Base-by-base conservation (phyloP, 2,329 filamentous ascomycete genomes). In the Periconia digitata region DNA sequence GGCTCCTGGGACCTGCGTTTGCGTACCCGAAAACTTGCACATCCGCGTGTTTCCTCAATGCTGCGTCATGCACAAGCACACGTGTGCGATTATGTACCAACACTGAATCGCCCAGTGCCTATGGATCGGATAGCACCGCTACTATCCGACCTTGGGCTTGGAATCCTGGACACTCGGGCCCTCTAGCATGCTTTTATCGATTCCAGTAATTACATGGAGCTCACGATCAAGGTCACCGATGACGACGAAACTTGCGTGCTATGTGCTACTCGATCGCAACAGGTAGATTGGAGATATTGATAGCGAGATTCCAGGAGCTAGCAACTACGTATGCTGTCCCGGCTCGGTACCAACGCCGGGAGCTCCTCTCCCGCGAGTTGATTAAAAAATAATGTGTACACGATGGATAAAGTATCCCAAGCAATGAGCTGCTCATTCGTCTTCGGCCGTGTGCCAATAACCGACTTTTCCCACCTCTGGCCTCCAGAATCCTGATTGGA, bases 231-330 rank as follows among this genome's bases (percentile, higher is more conserved):
- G 27, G n/a, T 13, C 3, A 3, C 4, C 27, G n/a, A 15, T 32
- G 27, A 38, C 12, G 5, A 38, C 35, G 16, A 38, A 36, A 51
- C 34, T 44, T 37, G 47, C 42, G 44, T 27, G 35, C 18, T 27
- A 42, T 18, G 36, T 40, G 22, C 38, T 36, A 43, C 41, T 18
- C 41, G 17, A 17, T 44, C 34, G 45, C 45, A 43, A n/a, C 39
- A 43, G 46, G 51, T 66, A 64, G 41, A 64, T 65, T 63, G 48
- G 45, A 56, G 47, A 54, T 50, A 57, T 58, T 40, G 46, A 47
- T 44, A 42, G 27, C 22, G 50, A 50, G 50, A 55, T 57, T 54
- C 47, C 43, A 54, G 54, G 53, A 53, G 49, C 49, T 17, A 51
- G 36, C 2, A 44, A 39, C 42, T 20, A 23, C 42, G 17, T 13